phyloP scores from a whole-genome alignment of 805 yeast species.

The Yarrowia sp. region DNA sequence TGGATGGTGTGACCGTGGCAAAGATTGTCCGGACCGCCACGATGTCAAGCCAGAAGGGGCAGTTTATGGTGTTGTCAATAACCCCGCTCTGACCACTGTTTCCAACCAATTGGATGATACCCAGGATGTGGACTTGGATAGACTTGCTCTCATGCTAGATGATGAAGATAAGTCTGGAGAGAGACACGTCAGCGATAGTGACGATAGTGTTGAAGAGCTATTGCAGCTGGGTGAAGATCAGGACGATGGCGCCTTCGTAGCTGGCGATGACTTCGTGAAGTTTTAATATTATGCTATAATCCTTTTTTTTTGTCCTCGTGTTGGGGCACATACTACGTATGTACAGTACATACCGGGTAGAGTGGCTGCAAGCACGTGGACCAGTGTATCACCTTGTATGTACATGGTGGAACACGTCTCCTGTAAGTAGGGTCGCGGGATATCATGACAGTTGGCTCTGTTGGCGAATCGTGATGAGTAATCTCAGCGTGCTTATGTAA shows the following conservation, averaged over 20 bases:
- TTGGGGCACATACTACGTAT: too few relatives aligned
- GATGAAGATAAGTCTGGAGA: background rate
- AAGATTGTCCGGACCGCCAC: constrained; percentile 2
- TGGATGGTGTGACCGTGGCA: constrained; percentile 23
- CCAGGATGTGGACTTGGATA: constrained; percentile 20
- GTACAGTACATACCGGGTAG: too few relatives aligned
- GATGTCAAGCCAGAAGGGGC: constrained; percentile 2
- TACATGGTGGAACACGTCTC: too few relatives aligned
- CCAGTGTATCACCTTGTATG: too few relatives aligned
- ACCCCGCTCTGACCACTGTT: background rate
- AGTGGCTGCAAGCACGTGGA: too few relatives aligned
- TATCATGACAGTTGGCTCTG: too few relatives aligned
- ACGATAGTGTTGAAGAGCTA: constrained; percentile 14
- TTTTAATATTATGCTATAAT: background rate
- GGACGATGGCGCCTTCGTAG: constrained; percentile 9
- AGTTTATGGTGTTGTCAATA: background rate
- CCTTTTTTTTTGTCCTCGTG: too few relatives aligned
- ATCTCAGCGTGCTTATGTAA: too few relatives aligned
- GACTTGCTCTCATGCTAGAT: constrained; percentile 12
- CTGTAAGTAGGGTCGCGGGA: too few relatives aligned
- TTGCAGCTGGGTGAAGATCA: constrained; percentile 4
- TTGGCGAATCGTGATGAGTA: too few relatives aligned
- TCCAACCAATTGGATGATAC: background rate
- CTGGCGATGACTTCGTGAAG: constrained; percentile 19
- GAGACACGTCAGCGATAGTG: background rate